These are phyloP conservation scores for Fusarium virguliforme DNA, from an alignment of 2,329 filamentous ascomycete genomes.

Conservation along the genomic window DNA sequence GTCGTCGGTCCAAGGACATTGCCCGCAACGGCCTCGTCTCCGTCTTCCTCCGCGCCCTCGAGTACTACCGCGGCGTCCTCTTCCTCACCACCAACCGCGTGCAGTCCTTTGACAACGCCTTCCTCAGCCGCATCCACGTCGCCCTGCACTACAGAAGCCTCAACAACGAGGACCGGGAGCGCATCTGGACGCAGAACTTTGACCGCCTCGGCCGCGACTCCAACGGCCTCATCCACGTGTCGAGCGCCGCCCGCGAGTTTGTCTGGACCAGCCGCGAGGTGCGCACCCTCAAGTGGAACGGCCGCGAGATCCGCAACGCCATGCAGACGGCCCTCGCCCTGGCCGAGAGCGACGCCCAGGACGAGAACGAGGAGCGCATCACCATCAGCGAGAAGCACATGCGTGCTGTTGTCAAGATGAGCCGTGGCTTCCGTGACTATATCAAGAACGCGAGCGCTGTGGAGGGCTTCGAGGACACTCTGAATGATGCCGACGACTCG, in stretches of 20 bases:
- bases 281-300: constrained; percentile 60
- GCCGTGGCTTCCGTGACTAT: constrained; percentile 55
- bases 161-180: constrained; percentile 59
- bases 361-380: constrained; percentile 53
- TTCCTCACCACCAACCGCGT: constrained; percentile 69
- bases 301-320: constrained; percentile 61
- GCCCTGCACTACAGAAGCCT: constrained; percentile 64
- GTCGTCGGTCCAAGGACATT: constrained; percentile 62
- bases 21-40: constrained; percentile 65
- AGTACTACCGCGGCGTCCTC: constrained; percentile 67
- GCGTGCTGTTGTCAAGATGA: constrained; percentile 57
- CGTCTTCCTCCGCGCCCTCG: constrained; percentile 66
- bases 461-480: constrained; percentile 44
- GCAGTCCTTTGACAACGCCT: constrained; percentile 64
- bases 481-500: constrained; percentile 31
- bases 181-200: constrained; percentile 65
- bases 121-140: constrained; percentile 66
- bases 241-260: constrained; percentile 59
- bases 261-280: constrained; percentile 58
- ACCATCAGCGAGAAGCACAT: constrained; percentile 55
- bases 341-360: constrained; percentile 61
- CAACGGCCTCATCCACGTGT: constrained; percentile 56
- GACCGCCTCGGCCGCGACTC: constrained; percentile 63
- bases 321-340: constrained; percentile 64
- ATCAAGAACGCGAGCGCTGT: constrained; percentile 46